Evolutionary conservation across 345 rosid species (phyloP).

Genomic region (Brassica nigra): DNA sequence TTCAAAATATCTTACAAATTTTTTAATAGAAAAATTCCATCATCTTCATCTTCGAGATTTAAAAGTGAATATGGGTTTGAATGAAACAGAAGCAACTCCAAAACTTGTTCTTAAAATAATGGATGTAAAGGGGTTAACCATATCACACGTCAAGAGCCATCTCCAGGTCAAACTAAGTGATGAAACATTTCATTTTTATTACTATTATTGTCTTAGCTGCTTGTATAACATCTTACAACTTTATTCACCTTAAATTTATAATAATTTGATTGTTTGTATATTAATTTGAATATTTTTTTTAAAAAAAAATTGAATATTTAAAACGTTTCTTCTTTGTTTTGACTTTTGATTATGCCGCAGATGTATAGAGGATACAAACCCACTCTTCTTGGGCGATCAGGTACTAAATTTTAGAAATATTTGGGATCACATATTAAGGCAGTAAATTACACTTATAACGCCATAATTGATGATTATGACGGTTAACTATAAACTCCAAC

Average conservation of each 20-base stretch:
- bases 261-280: neutral
- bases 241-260: neutral
- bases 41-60: neutral
- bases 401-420: neutral
- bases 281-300: neutral
- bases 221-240: neutral
- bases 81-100: constrained; percentile 82
- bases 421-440: neutral
- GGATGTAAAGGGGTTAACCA: constrained; percentile 98
- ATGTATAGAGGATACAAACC: constrained; percentile 43
- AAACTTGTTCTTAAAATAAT: constrained; percentile 95
- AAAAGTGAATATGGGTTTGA: constrained; percentile 11
- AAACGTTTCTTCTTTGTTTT: constrained; percentile 1
- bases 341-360: constrained; percentile 25
- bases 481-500: constrained; percentile 1
- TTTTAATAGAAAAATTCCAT: constrained; percentile 23
- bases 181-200: neutral
- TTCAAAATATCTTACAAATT: neutral
- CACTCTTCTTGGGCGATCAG: constrained; percentile 30
- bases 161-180: constrained; percentile 64
- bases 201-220: neutral
- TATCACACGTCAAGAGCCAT: constrained; percentile 98
- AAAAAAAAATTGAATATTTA: neutral
- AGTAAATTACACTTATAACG: constrained; percentile 1
- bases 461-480: constrained; percentile 21